Evolutionary conservation across 2,329 filamentous ascomycete species (phyloP), one percentile per base, ranked within the genome.

Genomic region (Capronia coronata): DNA sequence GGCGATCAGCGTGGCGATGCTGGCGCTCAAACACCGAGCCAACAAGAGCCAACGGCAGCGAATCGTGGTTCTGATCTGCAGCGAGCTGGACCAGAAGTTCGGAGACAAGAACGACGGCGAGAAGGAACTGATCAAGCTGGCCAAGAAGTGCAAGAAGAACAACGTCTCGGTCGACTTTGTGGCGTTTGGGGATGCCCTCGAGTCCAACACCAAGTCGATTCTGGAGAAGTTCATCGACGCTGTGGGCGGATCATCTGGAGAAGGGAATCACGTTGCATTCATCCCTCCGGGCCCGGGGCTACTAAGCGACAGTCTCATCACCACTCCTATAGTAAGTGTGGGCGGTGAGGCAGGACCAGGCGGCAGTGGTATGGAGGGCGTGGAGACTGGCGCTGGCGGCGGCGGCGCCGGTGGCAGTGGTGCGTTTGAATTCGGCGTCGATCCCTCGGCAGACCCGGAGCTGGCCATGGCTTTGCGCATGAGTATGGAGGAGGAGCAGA

Each of bases 61-160:
- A 60, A 94, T 98, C 76, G 86, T 98, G 70, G 89, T 94, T 54
- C 96, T 98, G 69, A 85, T 90, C 57, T 98, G 93, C 78, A 95
- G 89, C 35, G 86, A 90, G 22, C 84, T 97, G 64, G 59, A 60
- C 32, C 50, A 47, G 14, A 58, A 56, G 32, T 59, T 59, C 35
- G 52, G 57, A 22, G 58, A 61, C 45, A 56, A 56, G 51, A 78
- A 83, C 55, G 93, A 98, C 65, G 84, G 87, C 57, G 86, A 96
- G 69, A 93, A 93, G 73, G 82, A 85, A 46, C 80, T 98, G 43
- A 79, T 90, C 55, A 87, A 87, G 65, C 78, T 98, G 23, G 90
- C 93, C 38, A 94, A 93, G 75, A 94, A 93, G 74, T 94, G 97
- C 89, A 97, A 97, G 82, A 98, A 98, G 79, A 86, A 84, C 69